Percentiles rank a stretch among this genome's conserved stretches.
These are phyloP conservation scores for Cryoendolithus antarcticus DNA, from an alignment of 2,329 filamentous ascomycete species.

Conservation along the genomic window DNA sequence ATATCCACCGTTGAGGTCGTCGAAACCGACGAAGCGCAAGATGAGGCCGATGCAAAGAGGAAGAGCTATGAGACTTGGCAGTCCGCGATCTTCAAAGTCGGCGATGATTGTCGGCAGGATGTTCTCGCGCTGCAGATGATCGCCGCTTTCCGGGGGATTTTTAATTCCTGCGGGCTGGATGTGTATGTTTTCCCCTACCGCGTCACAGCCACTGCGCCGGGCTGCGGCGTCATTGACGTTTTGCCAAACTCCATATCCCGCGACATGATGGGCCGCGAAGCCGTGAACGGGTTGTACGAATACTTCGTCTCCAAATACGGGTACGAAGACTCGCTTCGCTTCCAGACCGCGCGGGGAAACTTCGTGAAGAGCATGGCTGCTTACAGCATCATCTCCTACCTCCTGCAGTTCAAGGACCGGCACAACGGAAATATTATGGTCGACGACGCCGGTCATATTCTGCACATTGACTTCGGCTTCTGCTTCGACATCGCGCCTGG, in stretches of 20 bases:
- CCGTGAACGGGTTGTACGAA: slow-evolving; percentile 95
- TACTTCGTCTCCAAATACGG: slow-evolving; percentile 98
- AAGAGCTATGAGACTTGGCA: slow-evolving; percentile 88
- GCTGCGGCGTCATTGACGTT: slow-evolving; percentile 96
- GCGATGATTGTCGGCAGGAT: slow-evolving; percentile 95
- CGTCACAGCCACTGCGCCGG: slow-evolving; percentile 91
- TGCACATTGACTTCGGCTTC: slow-evolving; percentile 98
- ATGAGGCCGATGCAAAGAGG: slow-evolving; percentile 7
- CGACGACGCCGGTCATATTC: slow-evolving; percentile 89
- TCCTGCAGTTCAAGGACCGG: slow-evolving; percentile 96
- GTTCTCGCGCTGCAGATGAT: slow-evolving; percentile 97
- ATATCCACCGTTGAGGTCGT: slow-evolving; percentile 41
- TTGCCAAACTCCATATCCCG: slow-evolving; percentile 94
- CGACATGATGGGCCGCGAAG: slow-evolving; percentile 96
- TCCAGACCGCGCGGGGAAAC: slow-evolving; percentile 89
- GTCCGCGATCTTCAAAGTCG: slow-evolving; percentile 98
- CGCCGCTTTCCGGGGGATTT: slow-evolving; percentile 91
- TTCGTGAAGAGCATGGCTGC: slow-evolving; percentile 99
- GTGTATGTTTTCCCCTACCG: slow-evolving; percentile 96
- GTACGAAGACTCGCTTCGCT: slow-evolving; percentile 85
- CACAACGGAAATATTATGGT: slow-evolving; percentile 99
- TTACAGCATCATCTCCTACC: slow-evolving; percentile 91
- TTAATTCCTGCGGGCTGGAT: slow-evolving; percentile 85
- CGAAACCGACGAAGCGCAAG: slow-evolving; percentile 4
- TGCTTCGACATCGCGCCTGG: slow-evolving; percentile 98